These are phyloP conservation scores for Aspergillus haitiensis DNA, from an alignment of 495 filamentous ascomycete species.

Conservation along the genomic window DNA sequence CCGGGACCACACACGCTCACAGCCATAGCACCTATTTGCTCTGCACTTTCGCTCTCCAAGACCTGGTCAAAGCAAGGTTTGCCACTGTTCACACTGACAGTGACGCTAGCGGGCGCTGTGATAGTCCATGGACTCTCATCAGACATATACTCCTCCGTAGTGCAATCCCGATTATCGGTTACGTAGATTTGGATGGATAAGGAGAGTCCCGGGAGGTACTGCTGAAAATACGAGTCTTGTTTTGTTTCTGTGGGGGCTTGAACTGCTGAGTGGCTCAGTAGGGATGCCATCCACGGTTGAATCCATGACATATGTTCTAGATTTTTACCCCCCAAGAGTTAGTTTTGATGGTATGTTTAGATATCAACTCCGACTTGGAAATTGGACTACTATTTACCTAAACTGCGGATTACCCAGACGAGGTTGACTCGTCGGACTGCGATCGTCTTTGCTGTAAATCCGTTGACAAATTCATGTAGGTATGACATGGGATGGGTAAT, in stretches of 20 bases:
- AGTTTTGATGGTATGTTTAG: no score
- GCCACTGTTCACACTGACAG: slow-evolving; percentile 33
- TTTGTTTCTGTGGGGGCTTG: slow-evolving; percentile 25
- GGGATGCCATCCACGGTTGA: slow-evolving; percentile 45
- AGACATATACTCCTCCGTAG: slow-evolving; percentile 31
- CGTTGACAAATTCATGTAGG: slow-evolving; percentile 49
- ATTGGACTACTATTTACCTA: slow-evolving; percentile 28
- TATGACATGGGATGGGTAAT: slow-evolving; percentile 61
- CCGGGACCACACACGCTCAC: slow-evolving; percentile 50
- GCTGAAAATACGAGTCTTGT: slow-evolving; percentile 33
- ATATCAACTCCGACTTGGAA: no score
- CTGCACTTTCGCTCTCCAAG: slow-evolving; percentile 37
- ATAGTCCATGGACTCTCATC: slow-evolving; percentile 36
- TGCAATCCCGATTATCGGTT: slow-evolving; percentile 28
- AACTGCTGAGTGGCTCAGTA: slow-evolving; percentile 39
- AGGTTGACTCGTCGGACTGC: slow-evolving; percentile 45
- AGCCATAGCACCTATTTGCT: slow-evolving; percentile 46
- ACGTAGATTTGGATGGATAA: slow-evolving; percentile 41
- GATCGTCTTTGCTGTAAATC: slow-evolving; percentile 38
- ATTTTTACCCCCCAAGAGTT: no score
- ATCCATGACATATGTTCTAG: slow-evolving; percentile 47
- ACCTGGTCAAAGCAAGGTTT: slow-evolving; percentile 37
- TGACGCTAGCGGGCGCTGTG: slow-evolving; percentile 31
- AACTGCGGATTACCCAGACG: slow-evolving; percentile 44
- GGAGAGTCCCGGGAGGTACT: slow-evolving; percentile 27